phyloP scores from a whole-genome alignment of 2,329 filamentous ascomycete species.

The Chrysoporthe deuterocubensis region DNA sequence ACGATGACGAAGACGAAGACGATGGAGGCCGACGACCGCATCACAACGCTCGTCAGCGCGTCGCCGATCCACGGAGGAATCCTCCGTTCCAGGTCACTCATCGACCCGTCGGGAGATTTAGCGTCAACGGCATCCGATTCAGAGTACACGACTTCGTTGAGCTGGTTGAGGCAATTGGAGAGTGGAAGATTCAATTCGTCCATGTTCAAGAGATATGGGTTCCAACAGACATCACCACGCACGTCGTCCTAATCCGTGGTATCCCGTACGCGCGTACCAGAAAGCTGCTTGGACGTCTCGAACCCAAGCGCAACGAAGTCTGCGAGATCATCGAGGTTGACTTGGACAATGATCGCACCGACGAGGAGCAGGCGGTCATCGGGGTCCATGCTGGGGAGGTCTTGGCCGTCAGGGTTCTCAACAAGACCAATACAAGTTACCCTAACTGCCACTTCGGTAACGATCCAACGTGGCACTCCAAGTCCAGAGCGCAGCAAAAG shows the following conservation, averaged over 20 bases:
- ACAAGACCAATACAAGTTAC: constrained; percentile 58
- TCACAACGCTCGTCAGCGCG: background rate
- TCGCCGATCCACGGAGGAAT: background rate
- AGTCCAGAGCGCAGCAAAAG: constrained; percentile 27
- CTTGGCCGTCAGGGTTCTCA: constrained; percentile 45
- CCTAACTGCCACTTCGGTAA: constrained; percentile 40
- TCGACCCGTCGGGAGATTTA: background rate
- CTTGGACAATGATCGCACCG: constrained; percentile 38
- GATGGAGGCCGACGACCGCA: background rate
- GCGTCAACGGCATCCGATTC: background rate
- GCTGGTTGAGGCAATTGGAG: constrained; percentile 4
- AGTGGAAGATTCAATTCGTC: constrained; percentile 42
- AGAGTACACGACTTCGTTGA: constrained; percentile 8
- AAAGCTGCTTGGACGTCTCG: constrained; percentile 42
- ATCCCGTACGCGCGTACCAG: constrained; percentile 42
- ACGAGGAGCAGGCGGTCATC: constrained; percentile 43
- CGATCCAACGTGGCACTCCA: background rate
- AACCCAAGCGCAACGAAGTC: constrained; percentile 48
- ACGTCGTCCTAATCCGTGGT: constrained; percentile 46
- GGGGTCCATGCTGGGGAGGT: constrained; percentile 48
- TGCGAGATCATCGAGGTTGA: constrained; percentile 48
- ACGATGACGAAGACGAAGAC: background rate
- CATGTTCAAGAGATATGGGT: constrained; percentile 45
- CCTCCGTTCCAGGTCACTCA: background rate
- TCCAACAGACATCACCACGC: constrained; percentile 17